These are phyloP conservation scores for Dipodascus albidus DNA, from an alignment of 805 yeast genomes.

Conservation along the genomic window DNA sequence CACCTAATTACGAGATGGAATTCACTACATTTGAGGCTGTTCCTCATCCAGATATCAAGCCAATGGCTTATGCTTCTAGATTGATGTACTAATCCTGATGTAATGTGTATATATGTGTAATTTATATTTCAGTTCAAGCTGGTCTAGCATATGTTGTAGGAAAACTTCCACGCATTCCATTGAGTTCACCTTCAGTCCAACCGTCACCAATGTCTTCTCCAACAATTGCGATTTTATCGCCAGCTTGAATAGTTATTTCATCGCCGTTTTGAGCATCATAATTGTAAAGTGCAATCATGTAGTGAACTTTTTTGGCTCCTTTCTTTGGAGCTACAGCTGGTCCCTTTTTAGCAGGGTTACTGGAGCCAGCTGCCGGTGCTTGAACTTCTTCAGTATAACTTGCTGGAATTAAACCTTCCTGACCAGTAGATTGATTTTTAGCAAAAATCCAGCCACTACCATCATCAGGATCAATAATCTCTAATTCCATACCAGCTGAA, in stretches of 20 bases:
- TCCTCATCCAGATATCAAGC: constrained; percentile 81
- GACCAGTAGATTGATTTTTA: constrained; percentile 36
- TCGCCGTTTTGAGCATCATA: constrained; percentile 70
- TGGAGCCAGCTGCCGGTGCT: constrained; percentile 8
- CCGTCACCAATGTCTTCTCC: constrained; percentile 68
- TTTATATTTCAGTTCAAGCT: background rate
- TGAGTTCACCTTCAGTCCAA: constrained; percentile 86
- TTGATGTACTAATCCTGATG: constrained; percentile 19
- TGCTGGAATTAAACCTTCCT: constrained; percentile 76
- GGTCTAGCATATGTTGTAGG: constrained; percentile 60
- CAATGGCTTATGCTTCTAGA: constrained; percentile 74
- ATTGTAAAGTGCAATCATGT: constrained; percentile 53
- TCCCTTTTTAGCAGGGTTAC: constrained; percentile 37
- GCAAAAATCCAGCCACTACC: constrained; percentile 83
- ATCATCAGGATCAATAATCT: constrained; percentile 56
- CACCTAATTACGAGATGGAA: constrained; percentile 38
- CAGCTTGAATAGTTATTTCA: constrained; percentile 60
- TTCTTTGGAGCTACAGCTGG: constrained; percentile 75
- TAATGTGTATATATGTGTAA: background rate
- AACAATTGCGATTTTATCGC: constrained; percentile 60
- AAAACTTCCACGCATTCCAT: constrained; percentile 55
- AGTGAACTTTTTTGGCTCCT: constrained; percentile 54
- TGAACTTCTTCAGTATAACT: constrained; percentile 42
- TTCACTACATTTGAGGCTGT: constrained; percentile 66
- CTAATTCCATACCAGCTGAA: constrained; percentile 46